phyloP scores from a whole-genome alignment of 164 flowering plant species.

The Chimonanthus praecox region DNA sequence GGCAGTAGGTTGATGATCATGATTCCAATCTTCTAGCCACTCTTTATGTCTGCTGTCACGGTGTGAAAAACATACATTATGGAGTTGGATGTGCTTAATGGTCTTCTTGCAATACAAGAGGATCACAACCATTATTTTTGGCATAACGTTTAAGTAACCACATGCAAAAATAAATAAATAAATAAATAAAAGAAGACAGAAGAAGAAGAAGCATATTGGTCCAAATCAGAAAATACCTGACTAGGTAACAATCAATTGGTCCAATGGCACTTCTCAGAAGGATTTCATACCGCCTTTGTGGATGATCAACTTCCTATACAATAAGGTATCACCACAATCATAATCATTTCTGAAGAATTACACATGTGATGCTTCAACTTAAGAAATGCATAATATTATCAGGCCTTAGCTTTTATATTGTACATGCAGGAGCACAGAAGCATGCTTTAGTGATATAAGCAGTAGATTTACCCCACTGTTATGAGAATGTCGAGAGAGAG shows the following conservation, averaged over 20 bases:
- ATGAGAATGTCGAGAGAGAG: too few species aligned
- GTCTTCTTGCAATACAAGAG: not conserved
- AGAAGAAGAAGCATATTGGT: not conserved
- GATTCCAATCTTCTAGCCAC: conserved; percentile 16
- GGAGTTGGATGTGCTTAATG: not conserved
- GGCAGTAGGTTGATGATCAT: conserved; percentile 12
- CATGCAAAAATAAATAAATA: not conserved
- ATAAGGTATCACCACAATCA: conserved; percentile 15
- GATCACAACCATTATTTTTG: not conserved
- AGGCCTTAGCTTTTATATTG: not conserved
- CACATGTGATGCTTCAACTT: not conserved
- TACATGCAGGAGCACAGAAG: not conserved
- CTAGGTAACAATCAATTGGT: conserved; percentile 53
- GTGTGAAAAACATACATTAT: not conserved
- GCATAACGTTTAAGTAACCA: not conserved
- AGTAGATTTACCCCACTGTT: not conserved
- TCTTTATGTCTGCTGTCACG: conserved; percentile 28
- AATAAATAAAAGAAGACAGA: not conserved
- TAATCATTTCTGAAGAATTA: not conserved
- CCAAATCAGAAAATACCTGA: conserved; percentile 40
- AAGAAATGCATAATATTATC: too few species aligned
- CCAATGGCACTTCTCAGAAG: conserved; percentile 59
- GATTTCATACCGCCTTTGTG: conserved; percentile 43
- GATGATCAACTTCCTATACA: conserved; percentile 40
- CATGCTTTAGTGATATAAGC: not conserved